Base-by-base conservation (phyloP, 1,284 basidiomycete genomes). In the Kwoniella shivajii region DNA sequence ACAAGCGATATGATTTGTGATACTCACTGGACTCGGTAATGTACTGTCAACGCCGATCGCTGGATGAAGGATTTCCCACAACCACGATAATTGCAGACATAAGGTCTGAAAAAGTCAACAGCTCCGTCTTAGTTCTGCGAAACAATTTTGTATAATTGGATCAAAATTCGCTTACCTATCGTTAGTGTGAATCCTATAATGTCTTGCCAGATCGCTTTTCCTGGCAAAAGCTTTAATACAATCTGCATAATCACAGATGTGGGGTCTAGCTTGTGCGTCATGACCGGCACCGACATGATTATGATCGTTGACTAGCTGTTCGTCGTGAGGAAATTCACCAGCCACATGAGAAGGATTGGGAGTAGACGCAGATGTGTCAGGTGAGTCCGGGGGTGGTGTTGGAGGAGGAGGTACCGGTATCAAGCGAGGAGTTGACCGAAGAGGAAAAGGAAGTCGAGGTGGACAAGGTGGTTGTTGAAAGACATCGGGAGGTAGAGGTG, bases 161-260 rank as follows among this genome's bases (percentile, higher is more conserved):
- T n/a, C n/a, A 4, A n/a, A 34, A 18, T 16, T n/a, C 14, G 29
- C 75, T 64, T 27, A 77, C 77, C 75, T 57, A 39, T 78, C 75
- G 48, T 76, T 75, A 18, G 73, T 74, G 59, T 82, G 80, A 46
- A 82, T 82, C 7, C 80, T 65, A 34, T 75, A 74, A 61, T 82
- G 80, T 31, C 81, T 68, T 6, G 79, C 71, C 31, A 82, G 73
- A 59, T 82, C 81, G 39, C 76, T 79, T 55, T 78, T 78, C 24
- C 81, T 69, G 1, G 79, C 75, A 58, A 82, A 82, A 7, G 79
- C 72, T 64, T 81, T 81, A 59, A 75, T 68, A 61, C 81, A 82
- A 14, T 65, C 56, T 1, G 60, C 56, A 26, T 70, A 74, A 38
- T 71, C 71, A 64, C 80, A 80, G 36, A 72, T 67, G 57, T 73